Percentiles rank a stretch among this genome's conserved stretches.
phyloP scores from a whole-genome alignment of 2,329 filamentous ascomycete species.

The Pyricularia sp. region DNA sequence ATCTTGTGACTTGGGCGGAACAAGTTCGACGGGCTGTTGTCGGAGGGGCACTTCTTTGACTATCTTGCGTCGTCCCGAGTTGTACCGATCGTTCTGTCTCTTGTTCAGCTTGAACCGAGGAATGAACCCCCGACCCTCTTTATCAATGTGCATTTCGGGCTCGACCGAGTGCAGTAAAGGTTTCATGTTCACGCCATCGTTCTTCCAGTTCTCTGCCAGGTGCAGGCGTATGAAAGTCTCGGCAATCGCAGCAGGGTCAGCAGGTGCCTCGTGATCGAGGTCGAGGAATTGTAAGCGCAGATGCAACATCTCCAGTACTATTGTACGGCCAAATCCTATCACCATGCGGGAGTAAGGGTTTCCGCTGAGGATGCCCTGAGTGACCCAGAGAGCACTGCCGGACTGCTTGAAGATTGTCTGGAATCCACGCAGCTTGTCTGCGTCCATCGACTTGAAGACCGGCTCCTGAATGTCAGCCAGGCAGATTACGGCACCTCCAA shows the following conservation, averaged over 20 bases:
- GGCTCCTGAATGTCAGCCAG: constrained; percentile 15
- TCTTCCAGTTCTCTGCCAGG: not conserved
- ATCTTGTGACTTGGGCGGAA: not conserved
- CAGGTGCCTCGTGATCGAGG: not conserved
- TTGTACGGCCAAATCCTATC: constrained; percentile 11
- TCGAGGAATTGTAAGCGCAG: constrained; percentile 13
- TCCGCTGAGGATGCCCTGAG: constrained; percentile 5
- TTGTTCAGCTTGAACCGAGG: not conserved
- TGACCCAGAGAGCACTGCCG: constrained; percentile 16
- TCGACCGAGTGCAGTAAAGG: constrained; percentile 2
- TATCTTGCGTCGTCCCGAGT: not conserved
- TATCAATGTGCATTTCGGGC: not conserved
- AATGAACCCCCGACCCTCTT: not conserved
- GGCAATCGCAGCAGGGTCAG: not conserved
- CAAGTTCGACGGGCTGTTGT: not conserved
- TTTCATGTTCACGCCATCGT: not conserved
- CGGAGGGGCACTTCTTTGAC: not conserved
- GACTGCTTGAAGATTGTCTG: constrained; percentile 6
- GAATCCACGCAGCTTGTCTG: constrained; percentile 9
- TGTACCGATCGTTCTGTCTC: not conserved
- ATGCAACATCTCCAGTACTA: constrained; percentile 11
- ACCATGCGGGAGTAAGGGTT: constrained; percentile 11
- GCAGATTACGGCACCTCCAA: constrained; percentile 9
- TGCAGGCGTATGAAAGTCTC: not conserved
- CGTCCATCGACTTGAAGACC: constrained; percentile 12